Conservation (phyloP, 2,329 filamentous ascomycete genomes). For the Clonostachys rhizophaga region DNA sequence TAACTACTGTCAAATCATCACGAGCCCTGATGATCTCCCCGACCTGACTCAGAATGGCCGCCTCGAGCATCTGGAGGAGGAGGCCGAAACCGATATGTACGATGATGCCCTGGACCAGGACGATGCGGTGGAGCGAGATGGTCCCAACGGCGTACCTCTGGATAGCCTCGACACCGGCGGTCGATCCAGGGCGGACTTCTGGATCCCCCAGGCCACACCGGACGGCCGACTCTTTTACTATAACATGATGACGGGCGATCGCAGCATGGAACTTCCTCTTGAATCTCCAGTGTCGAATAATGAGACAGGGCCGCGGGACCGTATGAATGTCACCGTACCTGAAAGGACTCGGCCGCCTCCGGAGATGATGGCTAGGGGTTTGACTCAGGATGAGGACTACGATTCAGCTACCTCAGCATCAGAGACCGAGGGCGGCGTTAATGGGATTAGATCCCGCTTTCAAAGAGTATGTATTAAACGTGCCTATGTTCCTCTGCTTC, state of each 20-base stretch:
- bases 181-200: constrained; percentile 89
- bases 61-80: constrained; percentile 53
- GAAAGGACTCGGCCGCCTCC: constrained; percentile 86
- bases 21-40: constrained; percentile 67
- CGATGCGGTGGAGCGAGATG: constrained; percentile 58
- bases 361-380: constrained; percentile 84
- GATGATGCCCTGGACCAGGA: constrained; percentile 65
- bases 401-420: constrained; percentile 82
- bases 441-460: neutral
- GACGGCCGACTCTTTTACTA: constrained; percentile 96
- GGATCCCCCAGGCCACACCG: constrained; percentile 95
- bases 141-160: constrained; percentile 57
- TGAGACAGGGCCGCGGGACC: constrained; percentile 83
- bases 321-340: constrained; percentile 82
- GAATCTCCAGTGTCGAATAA: constrained; percentile 79
- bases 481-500: neutral
- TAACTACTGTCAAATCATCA: constrained; percentile 92
- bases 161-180: constrained; percentile 59
- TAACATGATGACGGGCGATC: constrained; percentile 95
- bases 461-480: neutral
- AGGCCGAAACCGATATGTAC: constrained; percentile 61
- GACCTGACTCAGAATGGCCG: constrained; percentile 53
- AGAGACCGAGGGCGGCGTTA: constrained; percentile 70
- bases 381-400: constrained; percentile 80
- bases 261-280: constrained; percentile 88